Evolutionary conservation across 768 basidiomycete species (phyloP), one percentile per base, ranked within the genome.

Genomic region (Pleurotus salmoneostramineus): DNA sequence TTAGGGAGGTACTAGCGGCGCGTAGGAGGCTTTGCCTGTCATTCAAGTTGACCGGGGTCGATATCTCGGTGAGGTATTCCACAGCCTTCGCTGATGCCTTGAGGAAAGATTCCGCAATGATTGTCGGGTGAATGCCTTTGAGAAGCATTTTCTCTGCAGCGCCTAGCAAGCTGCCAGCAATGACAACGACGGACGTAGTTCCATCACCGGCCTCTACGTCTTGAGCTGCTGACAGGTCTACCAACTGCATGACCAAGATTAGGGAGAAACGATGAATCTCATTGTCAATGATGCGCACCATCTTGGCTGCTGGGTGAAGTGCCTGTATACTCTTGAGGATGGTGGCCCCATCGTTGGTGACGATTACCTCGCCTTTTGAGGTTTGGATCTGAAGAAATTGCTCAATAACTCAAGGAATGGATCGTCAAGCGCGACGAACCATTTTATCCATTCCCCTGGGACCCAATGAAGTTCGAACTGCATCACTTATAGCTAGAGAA

Each of bases 391-490:
- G 60, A 36, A 59, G 52, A 12, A 52, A 17, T 27, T 7, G 33
- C 27, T 45, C 34, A 55, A 34, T 56, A 17, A 48, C 46, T 34
- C 50, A 50, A 33, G 34, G 33, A 12, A 33, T 50, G 33, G 54
- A 61, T 44, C 56, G 56, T 33, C 27, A 50, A 36, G 49, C 15
- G 34, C 36, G 32, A 62, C 77, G 58, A 66, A 91, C 96, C 96
- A 98, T 98, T 80, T 98, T 98, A 77, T 98, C 96, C 96, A 99
- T 99, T 61, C 96, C 96, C 72, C 91, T 87, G 48, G 96, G 96
- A 11, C 96, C 96, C 64, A 99, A 75, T 44, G 95, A 98, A 46
- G 96, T 98, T 65, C 96, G 82, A 44, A 99, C 95, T 54, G 94
- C 96, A 79, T 97, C 95, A 65, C 94, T 94, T 68, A 99, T 97